Base-by-base conservation (phyloP, 805 yeast species). In the Monosporozyma aquatica region DNA sequence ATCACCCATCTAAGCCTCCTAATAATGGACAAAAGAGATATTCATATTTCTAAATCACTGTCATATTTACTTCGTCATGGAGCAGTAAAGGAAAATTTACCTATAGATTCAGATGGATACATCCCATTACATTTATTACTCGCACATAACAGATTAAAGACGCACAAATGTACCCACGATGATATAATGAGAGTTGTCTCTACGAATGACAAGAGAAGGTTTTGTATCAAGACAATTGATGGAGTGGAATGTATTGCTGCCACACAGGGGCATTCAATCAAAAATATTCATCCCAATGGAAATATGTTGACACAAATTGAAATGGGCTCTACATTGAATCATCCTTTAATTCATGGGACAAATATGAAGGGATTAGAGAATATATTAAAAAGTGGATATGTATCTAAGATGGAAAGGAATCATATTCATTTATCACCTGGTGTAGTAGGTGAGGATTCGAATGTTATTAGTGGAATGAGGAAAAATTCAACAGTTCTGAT, bases 261-360 rank as follows among this genome's bases (percentile, higher is more conserved):
- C 3, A 80, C 81, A 41, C 98, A 92, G 61, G 98, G 98, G 4
- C 98, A 92, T 60, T 78, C 95, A 0, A 64, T 90, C 5, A 32
- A 32, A 32, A 56, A 59, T 26, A 66, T 78, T 1, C 38, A 39
- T 6, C 61, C 62, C 1, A 66, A 68, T 23, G 71, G 66, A 17
- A 70, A 72, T 13, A 68, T 71, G 23, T 59, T 76, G 23, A 56
- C 41, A 37, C 66, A 56, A 28, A 53, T 78, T 36, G 66, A 76
- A 37, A 92, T 84, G 0, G 30, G 48, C 0, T 56, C 60, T 2
- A 13, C 8, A 3, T n/a, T 40, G 11, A 21, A n/a, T 2, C 43
- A 40, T 22, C 38, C 29, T 15, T 71, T 87, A 3, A 78, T 86
- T 15, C 98, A 92, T 59, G 97, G 97, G 4, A 90, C 97, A 0